phyloP scores from a whole-genome alignment of 73 alveolate genomes.

The Paramecium biaurelia region DNA sequence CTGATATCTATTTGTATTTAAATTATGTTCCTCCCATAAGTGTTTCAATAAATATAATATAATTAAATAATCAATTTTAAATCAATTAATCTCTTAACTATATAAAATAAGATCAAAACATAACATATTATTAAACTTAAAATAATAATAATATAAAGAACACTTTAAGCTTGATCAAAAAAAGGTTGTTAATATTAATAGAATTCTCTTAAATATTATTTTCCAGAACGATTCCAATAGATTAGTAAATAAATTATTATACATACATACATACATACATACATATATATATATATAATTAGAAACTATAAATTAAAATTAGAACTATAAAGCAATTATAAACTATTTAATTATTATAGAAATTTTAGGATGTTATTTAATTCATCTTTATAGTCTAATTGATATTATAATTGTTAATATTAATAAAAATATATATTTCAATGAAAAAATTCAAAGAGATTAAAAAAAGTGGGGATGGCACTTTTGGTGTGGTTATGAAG shows the following conservation, averaged over 20 bases:
- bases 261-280: too few species aligned
- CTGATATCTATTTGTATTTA: background rate
- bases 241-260: too few species aligned
- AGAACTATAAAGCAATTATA: background rate
- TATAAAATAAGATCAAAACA: too few species aligned
- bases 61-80: background rate
- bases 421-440: background rate
- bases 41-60: background rate
- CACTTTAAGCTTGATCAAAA: too few species aligned
- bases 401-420: background rate
- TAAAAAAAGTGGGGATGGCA: slow-evolving; percentile 90
- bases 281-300: too few species aligned
- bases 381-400: background rate
- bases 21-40: background rate
- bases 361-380: background rate
- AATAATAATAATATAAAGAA: background rate
- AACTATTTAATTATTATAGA: background rate
- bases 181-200: too few species aligned
- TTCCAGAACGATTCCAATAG: too few species aligned
- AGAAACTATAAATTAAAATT: background rate
- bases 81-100: background rate
- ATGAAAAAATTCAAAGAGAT: slow-evolving; percentile 86
- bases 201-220: too few species aligned
- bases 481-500: slow-evolving; percentile 86
- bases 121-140: too few species aligned